These are phyloP conservation scores for Venturia carpophila DNA, from an alignment of 2,329 filamentous ascomycete species.

Conservation along the genomic window DNA sequence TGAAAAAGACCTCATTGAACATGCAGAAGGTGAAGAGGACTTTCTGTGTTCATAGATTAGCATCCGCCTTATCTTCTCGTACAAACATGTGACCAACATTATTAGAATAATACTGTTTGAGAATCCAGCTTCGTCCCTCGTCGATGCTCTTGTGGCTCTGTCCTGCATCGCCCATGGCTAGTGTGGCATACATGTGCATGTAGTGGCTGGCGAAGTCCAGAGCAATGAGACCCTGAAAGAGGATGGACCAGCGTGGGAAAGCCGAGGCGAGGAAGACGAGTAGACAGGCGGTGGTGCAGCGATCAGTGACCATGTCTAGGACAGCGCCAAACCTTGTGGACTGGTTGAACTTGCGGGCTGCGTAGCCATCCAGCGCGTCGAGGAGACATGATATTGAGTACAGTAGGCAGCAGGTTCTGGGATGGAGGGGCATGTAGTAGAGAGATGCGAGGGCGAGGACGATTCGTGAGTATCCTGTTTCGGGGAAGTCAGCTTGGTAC, in stretches of 20 bases:
- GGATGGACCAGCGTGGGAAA: constrained; percentile 85
- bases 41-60: constrained; percentile 45
- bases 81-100: constrained; percentile 53
- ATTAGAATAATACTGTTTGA: constrained; percentile 96
- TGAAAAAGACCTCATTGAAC: constrained; percentile 95
- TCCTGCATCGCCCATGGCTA: constrained; percentile 74
- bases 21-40: constrained; percentile 88
- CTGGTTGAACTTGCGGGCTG: constrained; percentile 80
- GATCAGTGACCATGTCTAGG: constrained; percentile 97
- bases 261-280: constrained; percentile 91
- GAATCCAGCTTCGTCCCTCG: constrained; percentile 73
- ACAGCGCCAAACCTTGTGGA: constrained; percentile 94
- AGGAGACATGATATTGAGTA: constrained; percentile 94
- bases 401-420: constrained; percentile 83
- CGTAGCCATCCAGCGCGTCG: constrained; percentile 88
- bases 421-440: constrained; percentile 98
- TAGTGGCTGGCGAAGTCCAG: constrained; percentile 95
- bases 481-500: constrained; percentile 12
- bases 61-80: not conserved
- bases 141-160: constrained; percentile 91
- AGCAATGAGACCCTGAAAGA: constrained; percentile 90
- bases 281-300: constrained; percentile 91
- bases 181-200: constrained; percentile 96
- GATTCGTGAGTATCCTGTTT: constrained; percentile 42
- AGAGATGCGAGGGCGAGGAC: constrained; percentile 73